Evolutionary conservation across 768 basidiomycete species (phyloP), one percentile per base, ranked within the genome.

Genomic region (Trametes cubensis): DNA sequence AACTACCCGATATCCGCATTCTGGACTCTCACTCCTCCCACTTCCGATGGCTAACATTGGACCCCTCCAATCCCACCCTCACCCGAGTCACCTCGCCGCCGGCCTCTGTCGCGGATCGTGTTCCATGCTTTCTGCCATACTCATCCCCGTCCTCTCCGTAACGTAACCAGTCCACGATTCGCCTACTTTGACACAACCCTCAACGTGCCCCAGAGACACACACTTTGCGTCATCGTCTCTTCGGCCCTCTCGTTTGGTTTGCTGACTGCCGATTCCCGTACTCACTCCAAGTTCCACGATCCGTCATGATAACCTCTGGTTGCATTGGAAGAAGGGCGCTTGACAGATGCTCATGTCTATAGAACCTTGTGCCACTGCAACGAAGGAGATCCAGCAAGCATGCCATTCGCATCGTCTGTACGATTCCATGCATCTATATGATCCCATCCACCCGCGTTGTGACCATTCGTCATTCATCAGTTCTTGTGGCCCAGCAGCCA

Each of bases 341-440:
- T 58, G 56, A 49, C 56, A 58, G 56, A 48, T 58, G 23, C 38
- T 40, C 39, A 23, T 58, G 15, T 34, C 10, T 13, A 25, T 23
- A 23, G 23, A 42, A 54, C 52, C 25, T 25, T 34, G 39, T 23
- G 25, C 46, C 15, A 39, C 46, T 8, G 54, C 57, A 49, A 58
- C 49, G 48, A 62, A 61, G 47, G 34, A 25, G 11, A 44, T 51
- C 47, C 55, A 55, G 25, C 53, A 55, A 61, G 55, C 60, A 61
- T 55, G 34, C 45, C 34, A 38, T n/a, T 46, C 2, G 18, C 23
- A 25, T 28, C 42, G 42, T 46, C 21, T 42, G 26, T 51, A 6
- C n/a, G 49, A 23, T 40, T 42, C 13, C 50, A 60, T 55, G 34
- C 53, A 61, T n/a, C 26, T 45, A 20, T n/a, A 11, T 62, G 61